phyloP scores from a whole-genome alignment of 352 stramenopile genomes.

The Phytopythium aichiense region DNA sequence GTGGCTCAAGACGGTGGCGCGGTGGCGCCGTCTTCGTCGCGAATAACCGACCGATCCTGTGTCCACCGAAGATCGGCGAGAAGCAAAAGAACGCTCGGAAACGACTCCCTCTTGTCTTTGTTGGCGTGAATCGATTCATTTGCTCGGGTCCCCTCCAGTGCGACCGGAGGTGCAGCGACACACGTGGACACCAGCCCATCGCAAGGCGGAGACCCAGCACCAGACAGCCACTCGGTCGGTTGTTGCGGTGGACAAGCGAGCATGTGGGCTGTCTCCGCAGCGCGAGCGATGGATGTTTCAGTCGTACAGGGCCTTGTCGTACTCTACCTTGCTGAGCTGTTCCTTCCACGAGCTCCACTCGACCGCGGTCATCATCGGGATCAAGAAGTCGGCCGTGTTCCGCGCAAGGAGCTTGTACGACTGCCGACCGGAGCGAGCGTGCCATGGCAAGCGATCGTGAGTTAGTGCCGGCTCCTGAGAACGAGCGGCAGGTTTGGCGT shows the following conservation, averaged over 20 bases:
- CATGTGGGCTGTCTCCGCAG: no score
- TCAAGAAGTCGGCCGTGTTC: constrained; percentile 71
- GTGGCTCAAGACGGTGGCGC: not conserved
- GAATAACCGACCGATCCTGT: not conserved
- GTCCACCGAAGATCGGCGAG: not conserved
- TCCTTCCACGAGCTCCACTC: constrained; percentile 86
- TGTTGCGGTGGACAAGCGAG: not conserved
- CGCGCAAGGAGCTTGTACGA: constrained; percentile 73
- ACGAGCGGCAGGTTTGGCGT: not conserved
- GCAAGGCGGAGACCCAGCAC: not conserved
- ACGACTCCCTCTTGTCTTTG: constrained; percentile 8
- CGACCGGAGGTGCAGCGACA: not conserved
- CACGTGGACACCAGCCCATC: not conserved
- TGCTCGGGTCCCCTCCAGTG: not conserved
- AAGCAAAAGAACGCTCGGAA: constrained; percentile 8
- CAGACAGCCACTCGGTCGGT: not conserved
- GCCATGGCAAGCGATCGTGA: not conserved
- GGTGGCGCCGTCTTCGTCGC: not conserved
- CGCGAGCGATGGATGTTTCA: constrained; percentile 17
- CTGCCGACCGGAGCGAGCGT: constrained; percentile 19
- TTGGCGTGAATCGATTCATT: constrained; percentile 8
- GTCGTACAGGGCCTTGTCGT: constrained; percentile 79
- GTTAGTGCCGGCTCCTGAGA: not conserved
- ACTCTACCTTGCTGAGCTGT: constrained; percentile 62
- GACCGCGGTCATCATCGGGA: constrained; percentile 78